These are phyloP conservation scores for Hyaloscypha finlandica DNA, from an alignment of 495 filamentous ascomycete species.

Conservation along the genomic window DNA sequence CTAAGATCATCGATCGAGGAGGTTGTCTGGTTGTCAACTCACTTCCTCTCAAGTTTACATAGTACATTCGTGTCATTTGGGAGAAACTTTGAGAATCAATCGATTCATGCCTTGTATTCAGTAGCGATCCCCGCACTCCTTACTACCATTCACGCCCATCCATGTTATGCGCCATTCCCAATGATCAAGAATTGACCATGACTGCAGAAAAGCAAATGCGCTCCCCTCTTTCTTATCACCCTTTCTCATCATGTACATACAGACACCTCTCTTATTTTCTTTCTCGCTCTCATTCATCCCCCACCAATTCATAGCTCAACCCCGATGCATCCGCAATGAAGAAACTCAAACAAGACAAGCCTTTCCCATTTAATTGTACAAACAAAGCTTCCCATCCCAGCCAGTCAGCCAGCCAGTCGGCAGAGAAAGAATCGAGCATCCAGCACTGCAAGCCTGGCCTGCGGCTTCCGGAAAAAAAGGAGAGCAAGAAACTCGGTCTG, in stretches of 20 bases:
- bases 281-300: slow-evolving; percentile 6
- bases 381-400: slow-evolving; percentile 21
- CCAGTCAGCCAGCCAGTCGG: slow-evolving; percentile 18
- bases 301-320: neutral
- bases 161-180: slow-evolving; percentile 15
- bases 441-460: slow-evolving; percentile 22
- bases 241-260: slow-evolving; percentile 26
- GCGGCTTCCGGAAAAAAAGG: slow-evolving; percentile 20
- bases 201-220: slow-evolving; percentile 19
- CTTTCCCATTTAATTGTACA: slow-evolving; percentile 28
- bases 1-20: neutral
- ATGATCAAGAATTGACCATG: slow-evolving; percentile 1
- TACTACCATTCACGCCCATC: slow-evolving; percentile 15
- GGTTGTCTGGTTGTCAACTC: neutral
- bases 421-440: slow-evolving; percentile 19
- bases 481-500: neutral
- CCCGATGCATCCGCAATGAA: neutral
- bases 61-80: too few relatives aligned
- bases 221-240: slow-evolving; percentile 2
- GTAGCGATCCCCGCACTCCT: slow-evolving; percentile 20
- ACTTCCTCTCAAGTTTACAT: too few relatives aligned
- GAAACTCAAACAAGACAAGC: slow-evolving; percentile 16
- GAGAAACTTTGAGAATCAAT: neutral
- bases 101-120: slow-evolving; percentile 25
- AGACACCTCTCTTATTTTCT: neutral